These are phyloP conservation scores for Keqinozyma sinolaborantium DNA, from an alignment of 1,139 yeast genomes.

Conservation along the genomic window DNA sequence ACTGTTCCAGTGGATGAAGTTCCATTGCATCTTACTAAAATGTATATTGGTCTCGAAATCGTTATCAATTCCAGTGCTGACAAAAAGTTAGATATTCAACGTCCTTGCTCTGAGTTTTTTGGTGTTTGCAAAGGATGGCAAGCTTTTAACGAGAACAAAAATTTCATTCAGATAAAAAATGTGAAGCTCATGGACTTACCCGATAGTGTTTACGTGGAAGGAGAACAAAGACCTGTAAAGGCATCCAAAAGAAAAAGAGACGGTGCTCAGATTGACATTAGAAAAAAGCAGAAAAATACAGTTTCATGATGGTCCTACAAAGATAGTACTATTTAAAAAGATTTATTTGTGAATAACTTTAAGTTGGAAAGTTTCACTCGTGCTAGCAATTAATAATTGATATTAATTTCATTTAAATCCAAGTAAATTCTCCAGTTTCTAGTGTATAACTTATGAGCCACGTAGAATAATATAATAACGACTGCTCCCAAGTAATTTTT, in stretches of 20 bases:
- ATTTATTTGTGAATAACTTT: no score
- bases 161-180: constrained; percentile 66
- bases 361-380: no score
- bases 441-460: constrained; percentile 30
- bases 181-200: constrained; percentile 83
- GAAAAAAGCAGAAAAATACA: constrained; percentile 13
- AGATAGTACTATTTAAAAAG: no score
- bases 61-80: constrained; percentile 43
- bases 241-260: constrained; percentile 28
- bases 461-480: constrained; percentile 29
- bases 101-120: constrained; percentile 88
- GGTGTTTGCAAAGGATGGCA: constrained; percentile 74
- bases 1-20: constrained; percentile 9
- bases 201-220: constrained; percentile 76
- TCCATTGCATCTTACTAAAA: constrained; percentile 62
- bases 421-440: constrained; percentile 30
- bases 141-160: constrained; percentile 57
- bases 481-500: constrained; percentile 35
- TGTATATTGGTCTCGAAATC: constrained; percentile 78
- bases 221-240: constrained; percentile 69
- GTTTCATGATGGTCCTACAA: no score
- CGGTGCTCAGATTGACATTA: constrained; percentile 3
- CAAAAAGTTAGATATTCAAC: constrained; percentile 78
- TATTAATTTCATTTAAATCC: constrained; percentile 26
- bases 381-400: no score